Evolutionary conservation across 805 yeast genomes (phyloP), one percentile per base, ranked within the genome.

Genomic region (Hanseniaspora guilliermondii): DNA sequence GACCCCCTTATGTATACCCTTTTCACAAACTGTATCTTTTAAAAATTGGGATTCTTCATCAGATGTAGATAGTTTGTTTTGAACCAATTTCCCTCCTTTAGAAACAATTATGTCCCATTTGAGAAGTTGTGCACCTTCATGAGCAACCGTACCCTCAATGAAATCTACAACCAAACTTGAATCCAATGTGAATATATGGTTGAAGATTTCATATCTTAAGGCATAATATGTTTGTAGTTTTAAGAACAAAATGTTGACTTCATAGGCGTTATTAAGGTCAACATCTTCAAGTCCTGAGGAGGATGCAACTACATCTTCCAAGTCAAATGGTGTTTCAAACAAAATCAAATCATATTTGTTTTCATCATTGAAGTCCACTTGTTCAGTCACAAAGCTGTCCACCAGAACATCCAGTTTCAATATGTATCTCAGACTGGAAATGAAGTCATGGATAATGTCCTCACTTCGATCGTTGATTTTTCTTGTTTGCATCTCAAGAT

Each of bases 1-100:
- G n/a, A 48, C 46, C 3, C 53, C 53, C 21, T 48, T 32, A 16
- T 48, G 42, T 16, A 48, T 48, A 22, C 53, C 53, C 35, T 39
- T 27, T 19, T 39, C 41, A 30, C 36, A 27, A 14, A 48, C 33
- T 1, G 42, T 30, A 14, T 38, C 32, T 22, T 30, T 39, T 19
- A 48, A 32, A 19, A 39, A 21, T 3, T 27, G 16, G 6, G 47
- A 30, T 9, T 42, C 36, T 7, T 42, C 36, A 11, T 21, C 27
- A 4, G 17, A 8, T 9, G 38, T 30, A 3, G 45, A 12, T 12
- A 48, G 24, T 6, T 39, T 38, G 22, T 48, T 48, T 9, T 48
- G 53, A 7, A 48, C 46, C 1, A 38, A n/a, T 9, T 17, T 19
- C 3, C 53, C 53, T 6, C 35, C 24, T 12, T 21, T 16, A 0